Evolutionary conservation across 1,284 basidiomycete species (phyloP).

Genomic region (Flammula alnicola): DNA sequence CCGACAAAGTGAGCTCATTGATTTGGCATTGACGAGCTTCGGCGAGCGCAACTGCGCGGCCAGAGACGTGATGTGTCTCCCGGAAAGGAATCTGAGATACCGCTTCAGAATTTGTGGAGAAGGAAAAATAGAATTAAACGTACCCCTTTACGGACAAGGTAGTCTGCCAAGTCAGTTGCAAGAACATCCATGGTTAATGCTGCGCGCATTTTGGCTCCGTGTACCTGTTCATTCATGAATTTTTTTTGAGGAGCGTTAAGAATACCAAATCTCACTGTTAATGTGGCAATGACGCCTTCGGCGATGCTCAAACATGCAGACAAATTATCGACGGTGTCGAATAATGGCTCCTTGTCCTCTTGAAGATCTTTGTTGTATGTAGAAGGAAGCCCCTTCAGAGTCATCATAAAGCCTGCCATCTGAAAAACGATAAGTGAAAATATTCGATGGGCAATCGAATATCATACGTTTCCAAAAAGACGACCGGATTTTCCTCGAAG

Average conservation of each 20-base stretch:
- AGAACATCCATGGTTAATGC: constrained; percentile 97
- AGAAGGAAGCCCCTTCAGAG: constrained; percentile 94
- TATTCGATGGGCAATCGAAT: neutral
- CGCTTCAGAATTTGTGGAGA: neutral
- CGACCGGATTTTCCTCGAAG: constrained; percentile 95
- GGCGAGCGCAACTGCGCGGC: constrained; percentile 92
- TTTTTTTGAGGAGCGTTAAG: neutral
- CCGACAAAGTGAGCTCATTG: constrained; percentile 78
- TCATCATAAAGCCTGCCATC: constrained; percentile 99
- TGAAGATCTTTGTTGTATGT: constrained; percentile 99
- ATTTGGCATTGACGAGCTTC: constrained; percentile 84
- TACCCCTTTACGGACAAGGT: constrained; percentile 97
- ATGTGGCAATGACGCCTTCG: constrained; percentile 91
- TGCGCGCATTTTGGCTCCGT: constrained; percentile 87
- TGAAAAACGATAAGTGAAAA: constrained; percentile 35
- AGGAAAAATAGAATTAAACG: constrained; percentile 34
- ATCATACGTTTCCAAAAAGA: constrained; percentile 85
- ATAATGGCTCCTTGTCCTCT: constrained; percentile 98
- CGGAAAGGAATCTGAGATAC: constrained; percentile 83
- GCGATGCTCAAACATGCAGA: constrained; percentile 92
- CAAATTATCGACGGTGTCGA: constrained; percentile 92
- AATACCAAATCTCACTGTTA: constrained; percentile 62
- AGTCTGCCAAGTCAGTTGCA: constrained; percentile 97
- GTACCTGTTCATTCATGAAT: constrained; percentile 56
- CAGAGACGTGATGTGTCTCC: constrained; percentile 98